These are phyloP conservation scores for Chaetothyriales sp. DNA, from an alignment of 2,329 filamentous ascomycete species.

Conservation along the genomic window DNA sequence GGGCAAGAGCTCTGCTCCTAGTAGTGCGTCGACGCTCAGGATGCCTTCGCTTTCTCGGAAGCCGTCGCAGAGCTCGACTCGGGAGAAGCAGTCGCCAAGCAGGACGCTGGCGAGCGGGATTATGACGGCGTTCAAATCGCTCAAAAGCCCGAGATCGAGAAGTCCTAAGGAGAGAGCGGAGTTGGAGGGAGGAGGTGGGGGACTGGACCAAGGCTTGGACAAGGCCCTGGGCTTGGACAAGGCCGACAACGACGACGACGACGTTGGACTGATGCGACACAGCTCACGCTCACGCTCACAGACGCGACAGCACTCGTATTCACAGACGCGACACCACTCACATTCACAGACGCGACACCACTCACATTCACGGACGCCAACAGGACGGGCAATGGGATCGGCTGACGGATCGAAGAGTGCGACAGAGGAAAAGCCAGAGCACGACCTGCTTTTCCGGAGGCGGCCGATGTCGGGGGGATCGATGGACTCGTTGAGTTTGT, in stretches of 20 bases:
- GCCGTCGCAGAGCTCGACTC: conserved; percentile 18
- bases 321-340: too few relatives aligned
- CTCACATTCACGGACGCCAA: not conserved
- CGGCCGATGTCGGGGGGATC: not conserved
- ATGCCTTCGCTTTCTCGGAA: conserved; percentile 18
- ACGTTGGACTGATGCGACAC: not conserved
- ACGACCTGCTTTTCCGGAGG: not conserved
- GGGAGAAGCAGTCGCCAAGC: conserved; percentile 24
- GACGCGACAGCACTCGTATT: too few relatives aligned
- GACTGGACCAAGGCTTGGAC: not conserved
- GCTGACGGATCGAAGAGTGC: not conserved
- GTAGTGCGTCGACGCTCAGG: conserved; percentile 11
- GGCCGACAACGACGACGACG: too few relatives aligned
- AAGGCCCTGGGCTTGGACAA: not conserved
- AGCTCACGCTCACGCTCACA: too few relatives aligned
- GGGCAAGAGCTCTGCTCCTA: conserved; percentile 13
- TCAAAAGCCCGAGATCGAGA: conserved; percentile 14
- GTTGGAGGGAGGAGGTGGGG: conserved; percentile 4
- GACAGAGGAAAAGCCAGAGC: not conserved
- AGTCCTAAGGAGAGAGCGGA: conserved; percentile 7
- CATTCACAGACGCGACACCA: not conserved
- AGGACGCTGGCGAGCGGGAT: conserved; percentile 23
- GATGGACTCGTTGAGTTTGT: not conserved
- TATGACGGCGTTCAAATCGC: conserved; percentile 26
- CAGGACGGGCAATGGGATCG: not conserved